phyloP scores from a whole-genome alignment of 2,329 filamentous ascomycete species.

The Cryphonectria naterciae region DNA sequence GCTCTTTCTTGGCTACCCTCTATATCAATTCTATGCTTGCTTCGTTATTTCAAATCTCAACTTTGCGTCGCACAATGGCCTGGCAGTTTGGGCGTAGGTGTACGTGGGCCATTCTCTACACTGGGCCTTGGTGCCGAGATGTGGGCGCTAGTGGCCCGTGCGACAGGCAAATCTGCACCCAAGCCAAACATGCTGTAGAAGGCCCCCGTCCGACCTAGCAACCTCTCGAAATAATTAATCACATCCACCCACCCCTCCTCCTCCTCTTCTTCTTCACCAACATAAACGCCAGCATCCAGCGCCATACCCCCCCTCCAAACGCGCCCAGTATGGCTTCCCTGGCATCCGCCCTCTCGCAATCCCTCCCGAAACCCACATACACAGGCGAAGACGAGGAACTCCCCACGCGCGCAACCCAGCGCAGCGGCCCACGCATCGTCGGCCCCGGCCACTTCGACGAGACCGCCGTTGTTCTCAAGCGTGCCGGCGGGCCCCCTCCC shows the following conservation, averaged over 20 bases:
- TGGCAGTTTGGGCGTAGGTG: not conserved
- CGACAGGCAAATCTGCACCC: slow-evolving; percentile 18
- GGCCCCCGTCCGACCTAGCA: not conserved
- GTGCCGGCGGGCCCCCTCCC: slow-evolving; percentile 74
- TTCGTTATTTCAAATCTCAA: not conserved
- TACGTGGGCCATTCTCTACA: not conserved
- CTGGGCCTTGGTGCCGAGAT: slow-evolving; percentile 1
- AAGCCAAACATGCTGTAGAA: not conserved
- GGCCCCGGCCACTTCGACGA: slow-evolving; percentile 80
- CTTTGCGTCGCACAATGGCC: not conserved
- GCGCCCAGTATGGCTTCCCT: slow-evolving; percentile 64
- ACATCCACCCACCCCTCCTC: slow-evolving; percentile 14
- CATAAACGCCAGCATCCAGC: not conserved
- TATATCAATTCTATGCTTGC: not conserved
- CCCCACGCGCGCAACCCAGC: slow-evolving; percentile 70
- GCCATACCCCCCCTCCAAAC: not conserved
- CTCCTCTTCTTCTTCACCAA: not conserved
- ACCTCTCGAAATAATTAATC: not conserved
- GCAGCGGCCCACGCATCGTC: slow-evolving; percentile 83
- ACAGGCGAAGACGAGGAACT: slow-evolving; percentile 86
- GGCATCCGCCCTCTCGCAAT: slow-evolving; percentile 73
- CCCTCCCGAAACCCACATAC: slow-evolving; percentile 88
- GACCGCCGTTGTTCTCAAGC: slow-evolving; percentile 81
- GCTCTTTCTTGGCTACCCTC: not conserved
- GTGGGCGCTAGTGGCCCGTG: slow-evolving; percentile 20